Conservation (phyloP, 768 basidiomycete species). For the Sporobolomyces phaffii region DNA sequence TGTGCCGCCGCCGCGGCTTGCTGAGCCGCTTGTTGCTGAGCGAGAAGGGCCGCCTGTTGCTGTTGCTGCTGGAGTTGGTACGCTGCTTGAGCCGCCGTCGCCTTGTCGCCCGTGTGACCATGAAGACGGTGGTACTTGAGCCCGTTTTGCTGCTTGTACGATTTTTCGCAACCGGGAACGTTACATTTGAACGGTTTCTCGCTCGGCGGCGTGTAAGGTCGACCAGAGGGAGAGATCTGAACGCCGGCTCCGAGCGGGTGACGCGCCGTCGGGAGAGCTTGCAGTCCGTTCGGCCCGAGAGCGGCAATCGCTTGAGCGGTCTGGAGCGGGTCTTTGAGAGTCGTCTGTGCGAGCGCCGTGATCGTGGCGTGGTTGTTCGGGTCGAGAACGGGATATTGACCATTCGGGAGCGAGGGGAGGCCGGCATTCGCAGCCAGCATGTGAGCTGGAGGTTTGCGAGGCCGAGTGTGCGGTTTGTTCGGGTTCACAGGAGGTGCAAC, state of each 20-base stretch:
- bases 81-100: neutral
- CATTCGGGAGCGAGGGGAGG: constrained; percentile 1
- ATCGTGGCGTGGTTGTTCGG: constrained; percentile 49
- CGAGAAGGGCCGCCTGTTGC: constrained; percentile 1
- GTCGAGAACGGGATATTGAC: constrained; percentile 40
- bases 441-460: neutral
- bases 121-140: constrained; percentile 45
- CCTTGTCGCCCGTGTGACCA: constrained; percentile 42
- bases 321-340: constrained; percentile 34
- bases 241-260: constrained; percentile 52
- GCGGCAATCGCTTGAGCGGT: constrained; percentile 24
- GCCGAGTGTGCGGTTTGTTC: constrained; percentile 6
- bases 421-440: neutral
- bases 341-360: constrained; percentile 46
- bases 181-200: constrained; percentile 68
- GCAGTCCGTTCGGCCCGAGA: constrained; percentile 27
- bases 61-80: constrained; percentile 24
- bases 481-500: neutral
- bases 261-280: constrained; percentile 46
- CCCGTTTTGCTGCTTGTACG: constrained; percentile 47
- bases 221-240: constrained; percentile 55
- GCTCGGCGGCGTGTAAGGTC: constrained; percentile 40
- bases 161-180: constrained; percentile 45
- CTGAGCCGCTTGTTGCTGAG: constrained; percentile 2
- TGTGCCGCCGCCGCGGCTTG: neutral